phyloP scores from a whole-genome alignment of 225 moss, liverwort and hornwort species.

The Climacium dendroides region DNA sequence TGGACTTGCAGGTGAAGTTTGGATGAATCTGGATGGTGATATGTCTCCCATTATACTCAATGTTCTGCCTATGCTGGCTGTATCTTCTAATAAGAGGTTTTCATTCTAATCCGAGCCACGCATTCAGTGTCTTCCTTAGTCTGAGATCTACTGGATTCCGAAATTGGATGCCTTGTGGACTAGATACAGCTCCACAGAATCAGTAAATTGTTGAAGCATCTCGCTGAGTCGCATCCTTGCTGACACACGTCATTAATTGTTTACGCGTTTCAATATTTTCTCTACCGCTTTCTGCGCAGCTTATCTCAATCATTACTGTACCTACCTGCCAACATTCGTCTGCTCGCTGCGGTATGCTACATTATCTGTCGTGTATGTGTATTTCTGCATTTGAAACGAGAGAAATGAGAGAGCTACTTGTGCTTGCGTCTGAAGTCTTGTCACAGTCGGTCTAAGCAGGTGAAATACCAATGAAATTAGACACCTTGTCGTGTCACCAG shows the following conservation, averaged over 20 bases:
- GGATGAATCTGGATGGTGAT: slow-evolving; percentile 85
- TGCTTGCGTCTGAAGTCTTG: not conserved
- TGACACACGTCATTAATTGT: not conserved
- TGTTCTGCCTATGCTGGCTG: slow-evolving; percentile 49
- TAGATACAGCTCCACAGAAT: not conserved
- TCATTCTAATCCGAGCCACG: not conserved
- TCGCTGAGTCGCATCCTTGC: not conserved
- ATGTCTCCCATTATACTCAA: slow-evolving; percentile 71
- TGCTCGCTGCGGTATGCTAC: slow-evolving; percentile 58
- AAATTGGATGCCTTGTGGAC: not conserved
- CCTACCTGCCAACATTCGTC: slow-evolving; percentile 57
- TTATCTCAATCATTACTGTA: slow-evolving; percentile 47
- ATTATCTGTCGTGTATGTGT: not conserved
- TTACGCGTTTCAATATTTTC: not conserved
- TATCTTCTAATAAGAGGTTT: slow-evolving; percentile 27
- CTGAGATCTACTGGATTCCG: not conserved
- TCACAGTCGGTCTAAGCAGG: not conserved
- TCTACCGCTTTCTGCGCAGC: slow-evolving; percentile 18
- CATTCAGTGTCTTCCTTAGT: not conserved
- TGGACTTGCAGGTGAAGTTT: slow-evolving; percentile 50
- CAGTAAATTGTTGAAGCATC: not conserved
- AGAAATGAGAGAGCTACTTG: not conserved
- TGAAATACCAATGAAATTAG: not conserved
- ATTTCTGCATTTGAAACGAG: not conserved
- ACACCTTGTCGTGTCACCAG: not conserved